These are phyloP conservation scores for Escallonia herrerae DNA, from an alignment of 129 eudicot species.

Conservation along the genomic window DNA sequence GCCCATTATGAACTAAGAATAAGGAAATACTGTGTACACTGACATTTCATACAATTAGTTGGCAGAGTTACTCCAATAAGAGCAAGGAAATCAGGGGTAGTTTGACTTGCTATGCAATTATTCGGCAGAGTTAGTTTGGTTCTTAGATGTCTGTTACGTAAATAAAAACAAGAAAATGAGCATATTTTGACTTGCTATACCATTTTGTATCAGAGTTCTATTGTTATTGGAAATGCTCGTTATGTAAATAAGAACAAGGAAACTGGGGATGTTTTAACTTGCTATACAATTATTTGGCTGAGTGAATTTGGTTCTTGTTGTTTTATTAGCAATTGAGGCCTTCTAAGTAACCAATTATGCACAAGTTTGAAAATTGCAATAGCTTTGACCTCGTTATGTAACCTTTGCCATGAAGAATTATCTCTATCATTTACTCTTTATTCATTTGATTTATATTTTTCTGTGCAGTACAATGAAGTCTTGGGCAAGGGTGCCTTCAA, in stretches of 20 bases:
- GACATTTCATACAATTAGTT: no score
- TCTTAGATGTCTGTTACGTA: not conserved
- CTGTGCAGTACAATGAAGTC: constrained; percentile 59
- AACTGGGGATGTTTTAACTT: not conserved
- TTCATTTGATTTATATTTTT: not conserved
- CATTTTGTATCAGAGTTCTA: no score
- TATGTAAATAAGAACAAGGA: not conserved
- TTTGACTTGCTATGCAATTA: not conserved
- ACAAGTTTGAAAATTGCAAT: not conserved
- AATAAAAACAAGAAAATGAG: no score
- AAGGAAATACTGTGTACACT: no score
- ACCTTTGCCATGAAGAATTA: not conserved
- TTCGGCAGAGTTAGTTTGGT: not conserved
- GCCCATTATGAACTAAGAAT: no score
- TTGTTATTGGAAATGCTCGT: no score
- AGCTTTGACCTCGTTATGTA: not conserved
- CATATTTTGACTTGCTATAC: no score
- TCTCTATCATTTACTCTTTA: not conserved
- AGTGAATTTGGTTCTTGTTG: not conserved
- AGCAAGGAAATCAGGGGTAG: not conserved
- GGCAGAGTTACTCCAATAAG: no score
- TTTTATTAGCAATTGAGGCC: not conserved
- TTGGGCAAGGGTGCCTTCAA: constrained; percentile 93
- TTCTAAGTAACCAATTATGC: not conserved
- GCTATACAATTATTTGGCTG: not conserved